phyloP scores from a whole-genome alignment of 2,329 filamentous ascomycete species.

The Penicillium sp. region DNA sequence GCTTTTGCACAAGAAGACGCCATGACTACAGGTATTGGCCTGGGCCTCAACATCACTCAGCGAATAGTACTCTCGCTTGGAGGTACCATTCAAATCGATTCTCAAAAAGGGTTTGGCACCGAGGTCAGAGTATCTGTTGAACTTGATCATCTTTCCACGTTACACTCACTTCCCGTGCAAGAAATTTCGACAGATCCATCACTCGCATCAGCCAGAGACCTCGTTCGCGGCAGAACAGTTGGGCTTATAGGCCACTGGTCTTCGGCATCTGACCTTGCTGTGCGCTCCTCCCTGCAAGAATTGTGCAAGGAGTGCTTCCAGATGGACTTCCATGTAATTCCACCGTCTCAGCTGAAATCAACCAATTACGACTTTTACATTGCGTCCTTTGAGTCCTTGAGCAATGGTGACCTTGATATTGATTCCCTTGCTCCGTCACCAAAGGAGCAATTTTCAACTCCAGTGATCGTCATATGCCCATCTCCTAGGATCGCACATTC shows the following conservation, averaged over 20 bases:
- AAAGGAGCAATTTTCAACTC: constrained; percentile 3
- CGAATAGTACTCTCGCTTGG: constrained; percentile 33
- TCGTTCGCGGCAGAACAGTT: neutral
- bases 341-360: neutral
- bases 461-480: constrained; percentile 34
- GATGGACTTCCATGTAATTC: neutral
- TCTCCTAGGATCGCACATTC: constrained; percentile 22
- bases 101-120: constrained; percentile 7
- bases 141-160: neutral
- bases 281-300: neutral
- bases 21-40: constrained; percentile 60
- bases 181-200: neutral
- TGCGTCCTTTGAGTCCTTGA: neutral
- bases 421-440: neutral
- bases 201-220: neutral
- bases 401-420: neutral
- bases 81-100: constrained; percentile 33
- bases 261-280: neutral
- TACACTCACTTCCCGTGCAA: neutral
- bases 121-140: too few species aligned
- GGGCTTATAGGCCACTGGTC: neutral
- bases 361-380: neutral
- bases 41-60: constrained; percentile 64
- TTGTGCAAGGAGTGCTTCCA: neutral
- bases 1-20: constrained; percentile 65